phyloP scores from a whole-genome alignment of 768 basidiomycete species.

The Udeniomyces megalosporus region DNA sequence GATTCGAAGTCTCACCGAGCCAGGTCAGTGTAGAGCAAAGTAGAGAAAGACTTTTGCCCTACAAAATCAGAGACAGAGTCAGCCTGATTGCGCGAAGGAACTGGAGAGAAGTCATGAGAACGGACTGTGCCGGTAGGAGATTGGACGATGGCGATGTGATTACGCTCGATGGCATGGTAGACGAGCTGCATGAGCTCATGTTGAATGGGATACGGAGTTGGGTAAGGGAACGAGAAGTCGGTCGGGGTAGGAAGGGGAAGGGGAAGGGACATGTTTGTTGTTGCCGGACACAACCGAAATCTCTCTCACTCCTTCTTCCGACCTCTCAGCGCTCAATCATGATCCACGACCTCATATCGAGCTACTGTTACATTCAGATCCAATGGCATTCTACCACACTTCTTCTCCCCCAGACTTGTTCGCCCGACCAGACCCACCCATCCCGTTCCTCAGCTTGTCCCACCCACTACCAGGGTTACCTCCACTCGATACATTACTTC shows the following conservation, averaged over 20 bases:
- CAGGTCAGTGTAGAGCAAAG: conserved; percentile 1
- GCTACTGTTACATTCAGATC: too few species aligned
- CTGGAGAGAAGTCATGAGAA: not conserved
- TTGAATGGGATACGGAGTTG: conserved; percentile 70
- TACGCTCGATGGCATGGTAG: conserved; percentile 56
- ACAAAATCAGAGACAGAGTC: not conserved
- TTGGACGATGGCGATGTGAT: conserved; percentile 64
- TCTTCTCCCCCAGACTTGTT: too few species aligned
- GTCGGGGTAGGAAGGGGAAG: conserved; percentile 43
- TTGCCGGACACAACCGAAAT: not conserved
- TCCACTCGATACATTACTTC: too few species aligned
- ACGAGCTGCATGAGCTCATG: conserved; percentile 73
- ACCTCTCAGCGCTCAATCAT: too few species aligned
- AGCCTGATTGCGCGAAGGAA: not conserved
- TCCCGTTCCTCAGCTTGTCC: too few species aligned
- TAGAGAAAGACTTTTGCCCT: conserved; percentile 62
- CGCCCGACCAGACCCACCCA: too few species aligned
- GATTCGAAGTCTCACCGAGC: not conserved
- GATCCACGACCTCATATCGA: too few species aligned
- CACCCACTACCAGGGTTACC: too few species aligned
- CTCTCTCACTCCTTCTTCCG: too few species aligned
- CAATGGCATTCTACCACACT: too few species aligned
- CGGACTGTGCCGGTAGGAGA: conserved; percentile 77
- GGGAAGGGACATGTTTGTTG: too few species aligned
- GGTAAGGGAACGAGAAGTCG: conserved; percentile 67